These are phyloP conservation scores for Epichloe uncinata DNA, from an alignment of 2,329 filamentous ascomycete species.

Conservation along the genomic window DNA sequence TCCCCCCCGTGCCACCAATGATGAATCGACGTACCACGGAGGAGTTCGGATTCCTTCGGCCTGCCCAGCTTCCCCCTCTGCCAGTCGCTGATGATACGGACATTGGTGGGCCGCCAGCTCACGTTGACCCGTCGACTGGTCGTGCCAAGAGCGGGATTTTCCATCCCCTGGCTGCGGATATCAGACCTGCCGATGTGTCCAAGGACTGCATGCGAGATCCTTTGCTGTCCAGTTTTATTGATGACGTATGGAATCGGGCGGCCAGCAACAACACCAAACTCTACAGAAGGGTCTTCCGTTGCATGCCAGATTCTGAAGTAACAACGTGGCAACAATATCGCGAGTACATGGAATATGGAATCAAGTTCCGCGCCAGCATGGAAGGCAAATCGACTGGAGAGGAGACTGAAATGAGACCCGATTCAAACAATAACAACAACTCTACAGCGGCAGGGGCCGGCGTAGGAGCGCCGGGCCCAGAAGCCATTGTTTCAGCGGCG, in stretches of 20 bases:
- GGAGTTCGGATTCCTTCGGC: conserved; percentile 53
- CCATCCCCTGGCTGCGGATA: conserved; percentile 49
- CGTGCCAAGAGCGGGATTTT: conserved; percentile 30
- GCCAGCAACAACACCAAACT: conserved; percentile 94
- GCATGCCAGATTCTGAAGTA: conserved; percentile 93
- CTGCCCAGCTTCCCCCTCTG: conserved; percentile 59
- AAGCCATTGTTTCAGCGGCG: conserved; percentile 22
- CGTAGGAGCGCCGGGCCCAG: conserved; percentile 29
- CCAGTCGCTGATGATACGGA: conserved; percentile 66
- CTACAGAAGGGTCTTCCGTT: conserved; percentile 86
- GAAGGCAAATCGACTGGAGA: conserved; percentile 38
- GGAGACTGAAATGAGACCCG: conserved; percentile 33
- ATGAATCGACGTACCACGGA: conserved; percentile 47
- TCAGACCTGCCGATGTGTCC: conserved; percentile 60
- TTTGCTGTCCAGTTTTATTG: conserved; percentile 65
- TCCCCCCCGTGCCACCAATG: conserved; percentile 45
- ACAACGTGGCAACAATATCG: conserved; percentile 88
- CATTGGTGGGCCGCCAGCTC: conserved; percentile 60
- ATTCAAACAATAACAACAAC: conserved; percentile 17
- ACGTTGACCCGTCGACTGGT: conserved; percentile 35
- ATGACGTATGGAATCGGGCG: conserved; percentile 75
- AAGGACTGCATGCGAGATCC: conserved; percentile 95
- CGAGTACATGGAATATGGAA: conserved; percentile 64
- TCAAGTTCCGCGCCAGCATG: conserved; percentile 60
- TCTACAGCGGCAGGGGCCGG: conserved; percentile 25